These are phyloP conservation scores for Jaenimonas drosophilae DNA, from an alignment of 208 protist genomes.

Conservation along the genomic window DNA sequence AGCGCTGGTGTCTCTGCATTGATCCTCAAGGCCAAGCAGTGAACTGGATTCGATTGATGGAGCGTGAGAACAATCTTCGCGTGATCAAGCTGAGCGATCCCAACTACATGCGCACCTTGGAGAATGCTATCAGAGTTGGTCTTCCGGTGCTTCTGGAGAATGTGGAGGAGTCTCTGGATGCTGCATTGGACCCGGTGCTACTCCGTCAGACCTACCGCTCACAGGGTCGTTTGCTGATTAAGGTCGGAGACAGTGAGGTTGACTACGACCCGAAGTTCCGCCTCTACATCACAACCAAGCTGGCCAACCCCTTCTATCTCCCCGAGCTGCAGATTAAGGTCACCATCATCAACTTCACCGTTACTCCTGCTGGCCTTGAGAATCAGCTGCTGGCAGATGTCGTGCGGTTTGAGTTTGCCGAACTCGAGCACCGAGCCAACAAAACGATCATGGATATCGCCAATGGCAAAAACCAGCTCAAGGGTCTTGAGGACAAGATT, in stretches of 20 bases:
- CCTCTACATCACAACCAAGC: constrained; percentile 95
- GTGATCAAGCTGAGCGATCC: constrained; percentile 89
- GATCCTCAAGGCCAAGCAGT: constrained; percentile 94
- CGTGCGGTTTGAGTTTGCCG: constrained; percentile 85
- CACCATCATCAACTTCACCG: constrained; percentile 93
- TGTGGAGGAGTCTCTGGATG: constrained; percentile 94
- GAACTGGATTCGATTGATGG: constrained; percentile 93
- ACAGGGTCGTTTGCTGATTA: constrained; percentile 85
- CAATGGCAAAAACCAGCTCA: constrained; percentile 91
- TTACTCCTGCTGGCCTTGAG: constrained; percentile 87
- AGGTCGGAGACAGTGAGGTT: constrained; percentile 91
- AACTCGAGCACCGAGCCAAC: constrained; percentile 87
- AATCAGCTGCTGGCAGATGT: constrained; percentile 92
- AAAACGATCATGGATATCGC: constrained; percentile 92
- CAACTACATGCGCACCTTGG: constrained; percentile 89
- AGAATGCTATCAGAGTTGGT: constrained; percentile 93
- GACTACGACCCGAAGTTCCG: constrained; percentile 93
- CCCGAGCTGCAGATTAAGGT: constrained; percentile 94
- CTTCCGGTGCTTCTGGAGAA: constrained; percentile 95
- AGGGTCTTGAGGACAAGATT: constrained; percentile 92
- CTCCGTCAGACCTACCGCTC: constrained; percentile 91
- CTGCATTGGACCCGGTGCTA: constrained; percentile 93
- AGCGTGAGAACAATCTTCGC: constrained; percentile 86
- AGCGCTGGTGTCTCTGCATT: constrained; percentile 92
- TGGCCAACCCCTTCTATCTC: constrained; percentile 93